A percentile compares a stretch with the other conserved stretches of the same genome.
phyloP scores from a whole-genome alignment of 2,329 filamentous ascomycete genomes.

The Talaromyces funiculosus region DNA sequence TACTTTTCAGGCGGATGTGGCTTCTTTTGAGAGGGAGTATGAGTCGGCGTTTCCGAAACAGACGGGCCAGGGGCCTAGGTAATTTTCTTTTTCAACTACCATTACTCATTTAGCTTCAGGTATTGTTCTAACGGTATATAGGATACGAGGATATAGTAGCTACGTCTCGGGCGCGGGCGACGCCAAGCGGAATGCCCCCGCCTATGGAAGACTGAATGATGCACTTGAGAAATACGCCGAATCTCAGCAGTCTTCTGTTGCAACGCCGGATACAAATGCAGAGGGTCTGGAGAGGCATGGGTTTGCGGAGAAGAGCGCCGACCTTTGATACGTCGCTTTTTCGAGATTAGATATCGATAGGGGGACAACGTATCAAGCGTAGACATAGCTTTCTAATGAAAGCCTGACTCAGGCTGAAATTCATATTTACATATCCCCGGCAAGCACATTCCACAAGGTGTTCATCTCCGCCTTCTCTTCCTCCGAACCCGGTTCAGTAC shows the following conservation, averaged over 20 bases:
- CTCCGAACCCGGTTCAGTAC: conserved; percentile 32
- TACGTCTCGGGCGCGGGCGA: conserved; percentile 62
- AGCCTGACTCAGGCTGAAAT: neutral
- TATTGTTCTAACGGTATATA: conserved; percentile 19
- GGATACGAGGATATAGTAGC: conserved; percentile 74
- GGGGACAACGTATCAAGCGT: neutral
- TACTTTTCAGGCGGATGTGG: conserved; percentile 51
- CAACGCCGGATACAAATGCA: conserved; percentile 48
- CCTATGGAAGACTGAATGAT: conserved; percentile 58
- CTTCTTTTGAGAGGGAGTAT: conserved; percentile 62
- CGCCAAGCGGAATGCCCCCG: conserved; percentile 59
- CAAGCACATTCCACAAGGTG: conserved; percentile 36
- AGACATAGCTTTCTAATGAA: neutral
- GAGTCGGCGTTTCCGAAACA: conserved; percentile 65
- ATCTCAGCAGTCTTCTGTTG: conserved; percentile 43
- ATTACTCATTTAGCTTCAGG: neutral
- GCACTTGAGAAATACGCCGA: conserved; percentile 44
- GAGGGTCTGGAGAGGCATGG: conserved; percentile 52
- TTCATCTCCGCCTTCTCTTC: conserved; percentile 36
- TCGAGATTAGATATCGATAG: neutral
- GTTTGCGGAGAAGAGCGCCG: conserved; percentile 44
- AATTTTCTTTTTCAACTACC: conserved; percentile 18
- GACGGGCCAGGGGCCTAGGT: conserved; percentile 70
- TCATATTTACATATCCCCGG: conserved; percentile 21
- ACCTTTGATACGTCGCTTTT: neutral